A percentile compares a stretch with the other conserved stretches of the same genome.
Conservation (phyloP, 2,329 filamentous ascomycete species). For the Sarocladium kiliense region DNA sequence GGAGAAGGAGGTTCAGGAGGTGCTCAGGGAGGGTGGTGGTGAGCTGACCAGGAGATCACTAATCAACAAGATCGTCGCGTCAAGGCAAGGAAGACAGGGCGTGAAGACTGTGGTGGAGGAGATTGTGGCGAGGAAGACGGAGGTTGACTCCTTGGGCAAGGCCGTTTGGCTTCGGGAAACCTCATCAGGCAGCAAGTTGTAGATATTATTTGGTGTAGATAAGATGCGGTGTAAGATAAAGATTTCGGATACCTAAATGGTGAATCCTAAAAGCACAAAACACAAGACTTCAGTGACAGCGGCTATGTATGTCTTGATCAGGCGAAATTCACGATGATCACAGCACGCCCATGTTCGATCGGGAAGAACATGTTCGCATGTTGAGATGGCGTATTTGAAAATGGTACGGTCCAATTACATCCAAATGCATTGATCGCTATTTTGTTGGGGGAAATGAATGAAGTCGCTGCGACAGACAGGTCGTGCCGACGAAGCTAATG, state of each 20-base stretch:
- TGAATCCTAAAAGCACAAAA: conserved; percentile 19
- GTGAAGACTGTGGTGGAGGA: conserved; percentile 64
- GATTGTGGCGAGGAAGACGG: conserved; percentile 60
- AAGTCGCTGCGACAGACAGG: too few relatives aligned
- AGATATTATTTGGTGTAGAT: conserved; percentile 16
- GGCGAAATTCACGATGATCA: too few relatives aligned
- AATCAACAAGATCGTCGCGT: conserved; percentile 55
- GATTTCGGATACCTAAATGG: background rate
- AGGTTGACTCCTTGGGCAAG: conserved; percentile 36
- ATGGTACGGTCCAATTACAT: too few relatives aligned
- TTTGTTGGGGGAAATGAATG: too few relatives aligned
- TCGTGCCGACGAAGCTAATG: too few relatives aligned
- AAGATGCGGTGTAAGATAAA: conserved; percentile 11
- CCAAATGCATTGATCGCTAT: too few relatives aligned
- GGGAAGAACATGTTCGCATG: too few relatives aligned
- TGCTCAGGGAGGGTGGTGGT: conserved; percentile 26
- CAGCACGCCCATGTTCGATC: too few relatives aligned
- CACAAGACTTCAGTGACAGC: conserved; percentile 8
- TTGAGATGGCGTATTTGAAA: too few relatives aligned
- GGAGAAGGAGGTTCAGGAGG: conserved; percentile 53
- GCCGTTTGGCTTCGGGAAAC: conserved; percentile 30
- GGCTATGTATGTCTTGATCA: too few relatives aligned
- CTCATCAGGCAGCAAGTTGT: conserved; percentile 26
- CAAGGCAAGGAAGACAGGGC: conserved; percentile 61
- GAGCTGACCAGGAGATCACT: conserved; percentile 48